A percentile compares a stretch with the other conserved stretches of the same genome.
These are phyloP conservation scores for Candida pseudoglaebosa DNA, from an alignment of 805 yeast genomes.

Conservation along the genomic window DNA sequence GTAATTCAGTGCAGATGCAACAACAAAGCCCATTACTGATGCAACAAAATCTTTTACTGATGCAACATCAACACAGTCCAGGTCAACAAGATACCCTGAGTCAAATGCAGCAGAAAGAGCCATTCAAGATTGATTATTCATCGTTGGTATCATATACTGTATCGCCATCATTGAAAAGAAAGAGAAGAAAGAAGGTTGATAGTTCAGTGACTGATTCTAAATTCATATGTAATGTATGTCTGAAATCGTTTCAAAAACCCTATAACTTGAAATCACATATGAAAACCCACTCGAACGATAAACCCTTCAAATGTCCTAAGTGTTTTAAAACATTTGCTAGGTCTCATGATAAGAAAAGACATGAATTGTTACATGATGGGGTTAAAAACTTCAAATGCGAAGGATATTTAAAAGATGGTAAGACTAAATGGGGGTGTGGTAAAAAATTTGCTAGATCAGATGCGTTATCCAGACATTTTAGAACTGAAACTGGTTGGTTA, in stretches of 20 bases:
- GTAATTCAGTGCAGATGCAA: not conserved
- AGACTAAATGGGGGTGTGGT: constrained; percentile 71
- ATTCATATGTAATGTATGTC: constrained; percentile 41
- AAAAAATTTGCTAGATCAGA: constrained; percentile 72
- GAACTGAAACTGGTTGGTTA: constrained; percentile 69
- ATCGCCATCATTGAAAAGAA: constrained; percentile 26
- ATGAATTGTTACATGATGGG: constrained; percentile 72
- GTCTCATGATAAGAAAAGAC: constrained; percentile 72
- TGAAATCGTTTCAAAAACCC: constrained; percentile 44
- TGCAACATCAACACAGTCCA: no score
- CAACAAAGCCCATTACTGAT: no score
- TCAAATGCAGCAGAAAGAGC: constrained; percentile 3
- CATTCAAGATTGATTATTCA: constrained; percentile 25
- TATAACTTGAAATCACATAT: constrained; percentile 49
- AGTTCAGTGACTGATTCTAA: constrained; percentile 8
- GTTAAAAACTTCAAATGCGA: constrained; percentile 65
- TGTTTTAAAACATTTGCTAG: constrained; percentile 73
- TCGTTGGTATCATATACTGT: constrained; percentile 32
- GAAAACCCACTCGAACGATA: constrained; percentile 58
- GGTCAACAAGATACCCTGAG: no score
- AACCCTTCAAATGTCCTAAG: constrained; percentile 62
- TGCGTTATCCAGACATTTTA: constrained; percentile 70
- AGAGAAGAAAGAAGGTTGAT: constrained; percentile 18
- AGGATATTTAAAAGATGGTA: constrained; percentile 55
- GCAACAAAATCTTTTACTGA: no score